These are phyloP conservation scores for Monoraphidium neglectum DNA, from an alignment of 139 green algal species.

Conservation along the genomic window DNA sequence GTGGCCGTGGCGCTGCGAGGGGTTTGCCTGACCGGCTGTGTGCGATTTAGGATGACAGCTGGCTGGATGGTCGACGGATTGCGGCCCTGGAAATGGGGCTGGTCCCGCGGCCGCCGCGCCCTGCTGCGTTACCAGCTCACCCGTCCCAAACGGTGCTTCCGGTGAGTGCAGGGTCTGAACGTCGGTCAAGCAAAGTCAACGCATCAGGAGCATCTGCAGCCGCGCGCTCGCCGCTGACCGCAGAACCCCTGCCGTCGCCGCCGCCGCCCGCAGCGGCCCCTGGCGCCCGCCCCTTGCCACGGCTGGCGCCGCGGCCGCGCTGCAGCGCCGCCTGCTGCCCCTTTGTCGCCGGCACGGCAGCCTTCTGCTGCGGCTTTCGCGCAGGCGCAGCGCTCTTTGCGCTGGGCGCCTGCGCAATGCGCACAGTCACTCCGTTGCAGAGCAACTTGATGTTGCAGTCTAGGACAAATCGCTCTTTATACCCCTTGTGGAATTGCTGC, in stretches of 20 bases:
- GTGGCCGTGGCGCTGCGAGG: too few species aligned
- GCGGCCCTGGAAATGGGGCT: too few species aligned
- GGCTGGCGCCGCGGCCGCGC: constrained; percentile 5
- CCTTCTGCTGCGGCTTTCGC: too few species aligned
- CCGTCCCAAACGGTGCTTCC: constrained; percentile 32
- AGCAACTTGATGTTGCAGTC: constrained; percentile 42
- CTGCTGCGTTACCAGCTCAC: too few species aligned
- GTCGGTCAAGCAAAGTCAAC: constrained; percentile 27
- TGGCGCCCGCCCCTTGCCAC: neutral
- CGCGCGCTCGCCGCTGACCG: neutral
- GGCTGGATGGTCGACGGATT: too few species aligned
- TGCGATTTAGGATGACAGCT: too few species aligned
- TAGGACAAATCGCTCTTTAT: constrained; percentile 45
- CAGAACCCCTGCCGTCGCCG: too few species aligned
- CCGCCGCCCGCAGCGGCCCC: too few species aligned
- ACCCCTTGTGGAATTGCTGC: constrained; percentile 4
- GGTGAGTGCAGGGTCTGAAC: constrained; percentile 46
- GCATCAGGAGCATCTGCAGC: neutral
- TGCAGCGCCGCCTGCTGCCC: neutral
- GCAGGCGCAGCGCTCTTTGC: neutral
- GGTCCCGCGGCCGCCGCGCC: too few species aligned
- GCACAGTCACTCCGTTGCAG: constrained; percentile 7
- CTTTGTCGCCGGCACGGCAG: neutral
- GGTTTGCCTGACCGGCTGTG: too few species aligned
- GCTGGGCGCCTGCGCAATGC: constrained; percentile 37